These are phyloP conservation scores for Pythium grandisporangium DNA, from an alignment of 352 stramenopile species.

Conservation along the genomic window DNA sequence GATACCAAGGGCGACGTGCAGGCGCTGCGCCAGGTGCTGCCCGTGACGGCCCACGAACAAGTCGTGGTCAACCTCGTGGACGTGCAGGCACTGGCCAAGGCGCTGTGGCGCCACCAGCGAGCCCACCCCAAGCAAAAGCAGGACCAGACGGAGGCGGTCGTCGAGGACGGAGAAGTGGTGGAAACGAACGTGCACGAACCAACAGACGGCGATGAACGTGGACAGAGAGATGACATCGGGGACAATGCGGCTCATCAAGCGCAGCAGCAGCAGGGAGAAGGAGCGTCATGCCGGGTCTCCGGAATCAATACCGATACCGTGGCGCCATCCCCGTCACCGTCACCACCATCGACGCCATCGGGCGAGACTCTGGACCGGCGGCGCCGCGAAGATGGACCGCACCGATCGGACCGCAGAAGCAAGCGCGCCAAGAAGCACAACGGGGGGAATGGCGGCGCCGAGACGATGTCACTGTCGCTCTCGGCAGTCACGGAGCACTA, in stretches of 20 bases:
- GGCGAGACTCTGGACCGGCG: no score
- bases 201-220: no score
- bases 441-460: no score
- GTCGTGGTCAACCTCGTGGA: slow-evolving; percentile 28
- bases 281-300: no score
- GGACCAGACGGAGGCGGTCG: neutral
- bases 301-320: slow-evolving; percentile 3
- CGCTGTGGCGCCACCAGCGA: neutral
- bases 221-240: no score
- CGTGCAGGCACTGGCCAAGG: slow-evolving; percentile 30
- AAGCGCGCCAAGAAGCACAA: no score
- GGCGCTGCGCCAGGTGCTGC: slow-evolving; percentile 37
- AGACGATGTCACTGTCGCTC: no score
- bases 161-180: neutral
- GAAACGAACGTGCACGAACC: no score
- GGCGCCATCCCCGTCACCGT: slow-evolving; percentile 3
- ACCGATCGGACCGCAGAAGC: no score
- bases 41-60: neutral
- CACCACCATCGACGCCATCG: slow-evolving; percentile 16
- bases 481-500: slow-evolving; percentile 39
- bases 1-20: slow-evolving; percentile 57
- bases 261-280: no score
- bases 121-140: neutral
- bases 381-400: no score
- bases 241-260: no score